Base-by-base conservation (phyloP, 1,284 basidiomycete species). In the Neolentinus lepideus region DNA sequence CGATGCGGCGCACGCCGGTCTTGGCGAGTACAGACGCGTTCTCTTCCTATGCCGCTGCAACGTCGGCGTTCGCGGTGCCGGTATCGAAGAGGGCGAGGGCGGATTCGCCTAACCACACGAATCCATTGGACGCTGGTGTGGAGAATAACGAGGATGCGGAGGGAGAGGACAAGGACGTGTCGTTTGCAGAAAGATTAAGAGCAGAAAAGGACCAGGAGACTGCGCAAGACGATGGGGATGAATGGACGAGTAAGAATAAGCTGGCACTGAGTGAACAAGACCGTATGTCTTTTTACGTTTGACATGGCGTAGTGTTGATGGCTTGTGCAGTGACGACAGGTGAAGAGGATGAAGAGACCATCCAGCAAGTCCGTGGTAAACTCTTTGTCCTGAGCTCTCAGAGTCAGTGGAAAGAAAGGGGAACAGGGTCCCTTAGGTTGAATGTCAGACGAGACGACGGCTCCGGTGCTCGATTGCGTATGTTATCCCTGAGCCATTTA, bases 301-400 rank as follows among this genome's bases (percentile, higher is more conserved):
- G 24, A 26, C 45, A 36, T 9, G 12, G 56, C 27, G 19, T 35
- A 53, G 48, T 27, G 12, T 52, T 36, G 36, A 31, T 51, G 2
- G 26, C 36, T 55, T 57, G 3, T 61, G 24, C 62, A 95, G 94
- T 91, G 29, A 73, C 80, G 46, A 98, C 94, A 0, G 94, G 94
- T 10, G 94, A 98, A 69, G 94, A 98, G 68, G 89, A 92, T 22
- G 94, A 98, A 67, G 81, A 88, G 57, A 94, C 90, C 1, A 72
- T 93, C 46, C 85, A 88, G 68, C 88, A 91, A 71, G 85, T 88
- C 11, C 85, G 94, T 57, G 89, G 88, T 47, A 97, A 96, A 73
- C 73, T 98, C 29, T 96, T 85, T 67, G 72, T 82, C 16, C 79
- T 94, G 63, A 81, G 83, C 61, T 74, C 81, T 65, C 74, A 76